Conservation (phyloP, 768 basidiomycete genomes). For the Pulveroboletus sp. region DNA sequence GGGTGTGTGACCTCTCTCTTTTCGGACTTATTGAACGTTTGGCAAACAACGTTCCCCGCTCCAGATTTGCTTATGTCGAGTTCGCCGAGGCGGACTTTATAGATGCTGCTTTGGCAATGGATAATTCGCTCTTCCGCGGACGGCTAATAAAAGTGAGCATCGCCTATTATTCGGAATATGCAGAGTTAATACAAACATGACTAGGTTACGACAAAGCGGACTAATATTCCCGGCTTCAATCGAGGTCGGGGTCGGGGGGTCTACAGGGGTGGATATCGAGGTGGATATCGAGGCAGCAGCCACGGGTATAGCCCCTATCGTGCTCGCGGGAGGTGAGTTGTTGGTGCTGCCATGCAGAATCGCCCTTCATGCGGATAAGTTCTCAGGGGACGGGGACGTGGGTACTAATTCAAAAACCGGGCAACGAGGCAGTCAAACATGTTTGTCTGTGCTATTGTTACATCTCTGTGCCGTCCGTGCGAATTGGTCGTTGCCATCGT, state of each 20-base stretch:
- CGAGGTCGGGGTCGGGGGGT: conserved; percentile 75
- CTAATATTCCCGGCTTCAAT: conserved; percentile 91
- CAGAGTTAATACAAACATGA: neutral
- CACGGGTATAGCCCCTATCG: conserved; percentile 51
- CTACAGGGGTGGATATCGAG: conserved; percentile 59
- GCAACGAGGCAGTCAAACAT: conserved; percentile 17
- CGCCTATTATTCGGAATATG: neutral
- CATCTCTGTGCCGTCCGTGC: conserved; percentile 10
- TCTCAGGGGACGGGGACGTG: conserved; percentile 71
- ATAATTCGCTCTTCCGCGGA: conserved; percentile 94
- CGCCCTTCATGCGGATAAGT: conserved; percentile 5
- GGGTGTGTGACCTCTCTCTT: conserved; percentile 55
- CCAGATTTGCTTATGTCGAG: conserved; percentile 96
- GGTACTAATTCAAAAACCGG: conserved; percentile 38
- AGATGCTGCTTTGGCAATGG: conserved; percentile 86
- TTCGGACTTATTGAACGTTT: neutral
- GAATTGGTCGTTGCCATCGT: conserved; percentile 7
- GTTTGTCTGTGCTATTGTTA: conserved; percentile 5
- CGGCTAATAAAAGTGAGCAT: conserved; percentile 80
- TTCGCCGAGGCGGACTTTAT: conserved; percentile 92
- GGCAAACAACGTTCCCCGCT: conserved; percentile 10
- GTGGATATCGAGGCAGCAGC: conserved; percentile 56
- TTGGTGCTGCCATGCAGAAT: conserved; percentile 8
- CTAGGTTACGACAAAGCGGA: conserved; percentile 92
- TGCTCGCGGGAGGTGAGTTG: conserved; percentile 69